phyloP scores from a whole-genome alignment of 2,329 filamentous ascomycete genomes.

The Periconia sp. region DNA sequence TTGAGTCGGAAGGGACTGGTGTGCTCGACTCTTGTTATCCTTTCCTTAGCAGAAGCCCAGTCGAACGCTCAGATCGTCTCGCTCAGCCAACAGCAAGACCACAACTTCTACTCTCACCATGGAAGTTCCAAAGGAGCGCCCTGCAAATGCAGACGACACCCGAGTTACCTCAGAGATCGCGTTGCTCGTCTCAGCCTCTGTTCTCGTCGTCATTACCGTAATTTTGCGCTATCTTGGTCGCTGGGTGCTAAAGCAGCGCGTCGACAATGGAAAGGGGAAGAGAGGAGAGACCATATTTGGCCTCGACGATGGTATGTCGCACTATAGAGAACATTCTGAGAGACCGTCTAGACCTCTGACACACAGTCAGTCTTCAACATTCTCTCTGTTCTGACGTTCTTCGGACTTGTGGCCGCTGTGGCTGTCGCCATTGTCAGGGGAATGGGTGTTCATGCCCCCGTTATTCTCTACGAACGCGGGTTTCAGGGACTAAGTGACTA shows the following conservation, averaged over 20 bases:
- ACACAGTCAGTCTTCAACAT: constrained; percentile 23
- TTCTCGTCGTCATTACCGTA: constrained; percentile 14
- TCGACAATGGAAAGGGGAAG: constrained; percentile 6
- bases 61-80: background rate
- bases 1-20: too few species aligned
- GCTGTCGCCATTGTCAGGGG: constrained; percentile 29
- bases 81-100: too few species aligned
- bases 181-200: constrained; percentile 10
- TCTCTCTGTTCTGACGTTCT: constrained; percentile 24
- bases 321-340: background rate
- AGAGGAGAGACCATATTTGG: constrained; percentile 13
- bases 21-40: too few species aligned
- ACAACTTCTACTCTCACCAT: constrained; percentile 7
- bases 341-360: background rate
- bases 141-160: constrained; percentile 16
- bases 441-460: constrained; percentile 37
- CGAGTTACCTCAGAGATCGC: constrained; percentile 11
- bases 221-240: constrained; percentile 21
- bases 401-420: constrained; percentile 18
- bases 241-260: constrained; percentile 17
- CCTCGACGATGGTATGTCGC: constrained; percentile 22
- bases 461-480: constrained; percentile 26
- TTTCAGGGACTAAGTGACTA: constrained; percentile 24
- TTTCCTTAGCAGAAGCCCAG: background rate
- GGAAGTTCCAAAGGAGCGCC: constrained; percentile 18